These are phyloP conservation scores for Exophiala sp. DNA, from an alignment of 2,329 filamentous ascomycete species.

Conservation along the genomic window DNA sequence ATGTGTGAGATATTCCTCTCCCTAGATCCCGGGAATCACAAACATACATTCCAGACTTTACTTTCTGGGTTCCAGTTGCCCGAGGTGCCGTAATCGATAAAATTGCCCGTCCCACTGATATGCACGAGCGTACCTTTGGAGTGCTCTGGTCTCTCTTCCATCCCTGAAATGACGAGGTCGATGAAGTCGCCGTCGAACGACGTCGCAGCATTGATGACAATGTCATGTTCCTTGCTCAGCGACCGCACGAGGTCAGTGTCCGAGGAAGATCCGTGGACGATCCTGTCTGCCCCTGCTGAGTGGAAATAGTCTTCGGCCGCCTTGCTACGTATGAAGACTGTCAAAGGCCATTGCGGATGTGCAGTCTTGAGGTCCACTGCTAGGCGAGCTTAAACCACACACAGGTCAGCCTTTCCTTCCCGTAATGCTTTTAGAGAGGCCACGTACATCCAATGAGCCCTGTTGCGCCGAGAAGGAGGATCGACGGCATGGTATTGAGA, in stretches of 20 bases:
- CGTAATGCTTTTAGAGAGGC: not conserved
- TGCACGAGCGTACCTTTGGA: conserved; percentile 17
- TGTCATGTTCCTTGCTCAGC: conserved; percentile 19
- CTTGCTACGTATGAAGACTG: conserved; percentile 9
- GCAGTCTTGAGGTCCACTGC: conserved; percentile 10
- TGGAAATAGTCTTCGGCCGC: conserved; percentile 14
- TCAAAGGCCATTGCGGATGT: conserved; percentile 15
- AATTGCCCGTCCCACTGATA: conserved; percentile 17
- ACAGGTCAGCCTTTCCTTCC: not conserved
- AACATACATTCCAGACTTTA: conserved; percentile 22
- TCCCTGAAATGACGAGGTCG: conserved; percentile 12
- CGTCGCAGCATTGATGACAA: conserved; percentile 17
- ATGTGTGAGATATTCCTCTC: not conserved
- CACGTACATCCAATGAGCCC: conserved; percentile 17
- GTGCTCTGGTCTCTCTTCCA: conserved; percentile 12
- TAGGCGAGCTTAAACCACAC: conserved; percentile 3
- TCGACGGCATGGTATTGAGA: conserved; percentile 11
- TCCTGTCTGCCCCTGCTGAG: conserved; percentile 9
- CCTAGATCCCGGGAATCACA: not conserved
- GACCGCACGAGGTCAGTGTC: conserved; percentile 14
- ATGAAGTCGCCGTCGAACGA: conserved; percentile 17
- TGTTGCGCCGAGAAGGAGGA: conserved; percentile 14
- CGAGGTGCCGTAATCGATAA: conserved; percentile 16
- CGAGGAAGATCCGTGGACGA: conserved; percentile 16
- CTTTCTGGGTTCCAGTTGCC: conserved; percentile 17